Evolutionary conservation across 495 filamentous ascomycete genomes (phyloP).

Genomic region (Aspergillus kassunensis): DNA sequence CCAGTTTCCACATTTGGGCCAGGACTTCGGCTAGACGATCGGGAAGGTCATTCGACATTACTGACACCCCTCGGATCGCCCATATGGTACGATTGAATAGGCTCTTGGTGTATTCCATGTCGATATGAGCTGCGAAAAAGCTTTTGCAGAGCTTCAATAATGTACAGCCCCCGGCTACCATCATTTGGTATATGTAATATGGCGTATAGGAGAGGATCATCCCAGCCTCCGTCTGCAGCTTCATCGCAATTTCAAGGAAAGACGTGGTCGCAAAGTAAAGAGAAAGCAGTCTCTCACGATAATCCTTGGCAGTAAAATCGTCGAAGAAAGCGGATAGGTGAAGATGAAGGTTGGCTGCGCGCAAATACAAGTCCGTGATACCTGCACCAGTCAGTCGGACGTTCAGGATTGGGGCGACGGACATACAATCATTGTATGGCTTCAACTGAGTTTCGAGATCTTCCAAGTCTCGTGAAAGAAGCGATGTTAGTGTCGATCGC

Average conservation of each 20-base stretch:
- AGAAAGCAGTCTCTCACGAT: constrained; percentile 70
- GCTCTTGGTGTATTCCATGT: constrained; percentile 66
- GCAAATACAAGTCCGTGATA: constrained; percentile 69
- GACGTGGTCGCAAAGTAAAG: constrained; percentile 71
- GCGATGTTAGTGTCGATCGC: constrained; percentile 60
- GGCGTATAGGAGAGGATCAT: constrained; percentile 65
- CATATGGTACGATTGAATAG: constrained; percentile 75
- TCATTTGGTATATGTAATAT: constrained; percentile 90
- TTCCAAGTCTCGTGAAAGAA: constrained; percentile 49
- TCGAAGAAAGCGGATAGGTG: constrained; percentile 88
- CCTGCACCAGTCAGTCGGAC: constrained; percentile 39
- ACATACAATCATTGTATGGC: constrained; percentile 42
- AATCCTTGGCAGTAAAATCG: constrained; percentile 65
- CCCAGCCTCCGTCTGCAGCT: constrained; percentile 47
- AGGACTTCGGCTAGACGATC: constrained; percentile 84
- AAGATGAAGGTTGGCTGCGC: constrained; percentile 76
- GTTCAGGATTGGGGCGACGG: not conserved
- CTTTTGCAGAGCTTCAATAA: constrained; percentile 82
- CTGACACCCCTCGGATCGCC: constrained; percentile 72
- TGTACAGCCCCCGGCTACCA: constrained; percentile 80
- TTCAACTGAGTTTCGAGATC: constrained; percentile 48
- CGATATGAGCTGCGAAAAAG: constrained; percentile 67
- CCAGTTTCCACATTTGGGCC: constrained; percentile 86
- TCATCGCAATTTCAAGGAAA: constrained; percentile 71
- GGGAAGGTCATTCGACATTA: constrained; percentile 78